Evolutionary conservation across 331 rosid genomes (phyloP).

Genomic region (Telfairia occidentalis): DNA sequence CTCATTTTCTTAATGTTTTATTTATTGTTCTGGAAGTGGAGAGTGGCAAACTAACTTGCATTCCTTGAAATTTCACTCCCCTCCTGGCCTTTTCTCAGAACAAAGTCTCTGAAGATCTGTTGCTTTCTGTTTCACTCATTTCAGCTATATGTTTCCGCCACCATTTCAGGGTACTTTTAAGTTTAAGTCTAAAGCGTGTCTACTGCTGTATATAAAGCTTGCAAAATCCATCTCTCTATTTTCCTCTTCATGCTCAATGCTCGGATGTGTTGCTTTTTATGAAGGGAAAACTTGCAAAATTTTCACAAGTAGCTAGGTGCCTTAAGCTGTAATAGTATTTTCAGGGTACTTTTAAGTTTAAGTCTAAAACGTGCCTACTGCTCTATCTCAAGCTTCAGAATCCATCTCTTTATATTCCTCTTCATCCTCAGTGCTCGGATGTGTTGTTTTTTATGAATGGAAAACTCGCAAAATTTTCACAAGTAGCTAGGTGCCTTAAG

Average conservation of each 20-base stretch:
- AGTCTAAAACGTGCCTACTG: neutral
- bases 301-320: neutral
- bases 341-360: neutral
- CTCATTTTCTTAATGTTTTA: slow-evolving; percentile 4
- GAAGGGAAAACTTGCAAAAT: neutral
- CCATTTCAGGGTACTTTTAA: neutral
- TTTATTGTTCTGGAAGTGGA: neutral
- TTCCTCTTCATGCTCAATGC: neutral
- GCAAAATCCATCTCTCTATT: neutral
- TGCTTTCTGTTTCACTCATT: neutral
- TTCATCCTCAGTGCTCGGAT: neutral
- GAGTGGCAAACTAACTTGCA: neutral
- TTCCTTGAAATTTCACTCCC: neutral
- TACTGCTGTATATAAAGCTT: neutral
- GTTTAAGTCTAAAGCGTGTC: neutral
- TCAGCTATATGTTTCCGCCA: neutral
- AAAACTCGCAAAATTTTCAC: neutral
- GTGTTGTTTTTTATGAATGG: neutral
- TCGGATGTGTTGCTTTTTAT: neutral
- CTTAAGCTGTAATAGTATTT: neutral
- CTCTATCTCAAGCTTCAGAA: neutral
- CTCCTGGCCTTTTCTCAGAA: neutral
- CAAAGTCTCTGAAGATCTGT: neutral
- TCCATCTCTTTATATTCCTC: neutral
- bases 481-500: neutral